Evolutionary conservation across 176 grass and related monocot species (phyloP).

Genomic region (Bromus sterilis): DNA sequence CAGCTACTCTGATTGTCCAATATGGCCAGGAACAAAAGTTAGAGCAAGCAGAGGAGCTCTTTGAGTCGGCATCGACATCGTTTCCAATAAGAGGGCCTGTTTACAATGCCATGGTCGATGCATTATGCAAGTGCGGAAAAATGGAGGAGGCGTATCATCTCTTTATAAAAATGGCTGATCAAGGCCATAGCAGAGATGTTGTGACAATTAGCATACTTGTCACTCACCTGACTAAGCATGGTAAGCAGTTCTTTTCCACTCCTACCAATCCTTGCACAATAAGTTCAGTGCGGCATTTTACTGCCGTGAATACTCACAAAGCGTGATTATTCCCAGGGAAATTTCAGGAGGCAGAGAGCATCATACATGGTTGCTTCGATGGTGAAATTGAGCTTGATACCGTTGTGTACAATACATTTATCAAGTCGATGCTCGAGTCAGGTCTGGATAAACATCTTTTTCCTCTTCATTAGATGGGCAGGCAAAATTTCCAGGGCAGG

Average conservation of each 20-base stretch:
- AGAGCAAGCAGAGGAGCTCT: slow-evolving; percentile 46
- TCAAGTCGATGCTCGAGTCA: slow-evolving; percentile 89
- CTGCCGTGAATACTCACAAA: not conserved
- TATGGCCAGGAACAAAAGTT: slow-evolving; percentile 64
- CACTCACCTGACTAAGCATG: slow-evolving; percentile 59
- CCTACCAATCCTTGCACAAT: not conserved
- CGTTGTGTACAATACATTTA: slow-evolving; percentile 80
- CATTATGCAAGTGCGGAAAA: slow-evolving; percentile 62
- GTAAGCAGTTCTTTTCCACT: slow-evolving; percentile 27
- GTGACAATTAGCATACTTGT: slow-evolving; percentile 88
- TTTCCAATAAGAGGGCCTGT: slow-evolving; percentile 31
- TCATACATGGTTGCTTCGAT: slow-evolving; percentile 52
- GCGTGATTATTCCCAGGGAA: slow-evolving; percentile 35
- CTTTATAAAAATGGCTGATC: slow-evolving; percentile 42
- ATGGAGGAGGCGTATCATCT: slow-evolving; percentile 44
- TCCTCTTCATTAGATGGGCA: slow-evolving; percentile 7
- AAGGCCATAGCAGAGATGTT: slow-evolving; percentile 37
- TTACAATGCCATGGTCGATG: slow-evolving; percentile 72
- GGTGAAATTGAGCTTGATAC: slow-evolving; percentile 67
- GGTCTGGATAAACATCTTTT: slow-evolving; percentile 40
- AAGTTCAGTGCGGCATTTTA: not conserved
- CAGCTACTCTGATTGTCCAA: slow-evolving; percentile 66
- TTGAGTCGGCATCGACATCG: slow-evolving; percentile 21
- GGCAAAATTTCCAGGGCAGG: not conserved
- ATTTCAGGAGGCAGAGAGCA: slow-evolving; percentile 66